Conservation (phyloP, 2,329 filamentous ascomycete genomes). For the Hymenoscyphus repandus region DNA sequence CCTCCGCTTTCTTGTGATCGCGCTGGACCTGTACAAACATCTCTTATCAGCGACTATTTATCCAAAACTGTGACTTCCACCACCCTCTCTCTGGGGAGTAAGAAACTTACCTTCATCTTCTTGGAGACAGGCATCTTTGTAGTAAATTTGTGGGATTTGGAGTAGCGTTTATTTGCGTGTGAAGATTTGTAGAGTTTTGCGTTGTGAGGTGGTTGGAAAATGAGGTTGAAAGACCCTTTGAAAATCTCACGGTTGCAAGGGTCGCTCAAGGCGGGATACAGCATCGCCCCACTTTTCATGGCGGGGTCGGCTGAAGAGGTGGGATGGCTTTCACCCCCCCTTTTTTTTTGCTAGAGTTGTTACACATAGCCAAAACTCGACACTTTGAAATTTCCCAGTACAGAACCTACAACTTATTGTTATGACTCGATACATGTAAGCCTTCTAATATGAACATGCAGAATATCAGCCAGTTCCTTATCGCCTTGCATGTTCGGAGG, state of each 20-base stretch:
- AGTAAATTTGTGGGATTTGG: background rate
- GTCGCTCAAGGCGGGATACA: background rate
- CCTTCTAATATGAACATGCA: background rate
- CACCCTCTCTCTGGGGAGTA: background rate
- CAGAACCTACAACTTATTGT: background rate
- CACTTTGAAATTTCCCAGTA: background rate
- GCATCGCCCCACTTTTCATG: background rate
- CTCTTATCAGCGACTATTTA: conserved; percentile 6
- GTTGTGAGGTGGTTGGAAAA: background rate
- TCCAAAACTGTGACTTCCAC: background rate
- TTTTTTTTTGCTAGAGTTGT: too few relatives aligned
- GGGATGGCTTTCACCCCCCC: too few relatives aligned
- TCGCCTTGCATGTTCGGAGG: background rate
- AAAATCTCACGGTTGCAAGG: conserved; percentile 1
- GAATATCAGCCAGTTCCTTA: background rate
- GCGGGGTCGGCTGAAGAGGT: background rate
- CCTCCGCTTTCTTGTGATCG: conserved; percentile 51
- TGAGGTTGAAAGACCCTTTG: conserved; percentile 1
- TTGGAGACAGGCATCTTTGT: conserved; percentile 42
- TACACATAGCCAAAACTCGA: too few relatives aligned
- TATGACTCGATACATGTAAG: background rate
- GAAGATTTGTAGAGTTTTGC: background rate
- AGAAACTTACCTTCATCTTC: conserved; percentile 37
- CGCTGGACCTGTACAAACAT: conserved; percentile 38
- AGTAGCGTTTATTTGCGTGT: background rate